phyloP scores from a whole-genome alignment of 805 yeast species.

The Metschnikowia reukaufii region DNA sequence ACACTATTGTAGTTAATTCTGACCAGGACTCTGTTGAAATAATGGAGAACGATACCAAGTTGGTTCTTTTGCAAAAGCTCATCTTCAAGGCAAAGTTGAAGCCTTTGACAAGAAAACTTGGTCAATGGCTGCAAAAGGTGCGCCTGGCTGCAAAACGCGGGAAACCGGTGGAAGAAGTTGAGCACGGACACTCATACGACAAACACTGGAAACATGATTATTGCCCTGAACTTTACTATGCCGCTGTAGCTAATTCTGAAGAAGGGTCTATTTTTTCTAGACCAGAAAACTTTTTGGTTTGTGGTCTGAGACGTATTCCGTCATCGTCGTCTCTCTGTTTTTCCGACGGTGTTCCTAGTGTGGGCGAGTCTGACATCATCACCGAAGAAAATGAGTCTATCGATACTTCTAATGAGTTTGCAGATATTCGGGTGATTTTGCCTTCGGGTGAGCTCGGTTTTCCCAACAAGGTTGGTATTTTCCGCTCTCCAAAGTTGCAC shows the following conservation, averaged over 20 bases:
- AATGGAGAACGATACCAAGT: neutral
- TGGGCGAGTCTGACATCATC: neutral
- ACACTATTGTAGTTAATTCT: too few species aligned
- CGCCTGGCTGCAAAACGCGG: neutral
- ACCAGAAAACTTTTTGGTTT: neutral
- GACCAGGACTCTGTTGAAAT: neutral
- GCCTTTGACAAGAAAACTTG: neutral
- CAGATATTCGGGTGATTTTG: neutral
- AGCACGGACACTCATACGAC: neutral
- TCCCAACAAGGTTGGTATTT: neutral
- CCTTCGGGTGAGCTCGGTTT: neutral
- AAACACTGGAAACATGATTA: neutral
- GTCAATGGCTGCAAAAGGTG: neutral
- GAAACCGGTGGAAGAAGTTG: neutral
- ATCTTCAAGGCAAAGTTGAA: neutral
- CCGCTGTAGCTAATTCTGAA: neutral
- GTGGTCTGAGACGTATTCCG: neutral
- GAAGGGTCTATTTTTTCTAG: neutral
- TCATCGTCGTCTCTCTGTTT: neutral
- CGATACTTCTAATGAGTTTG: neutral
- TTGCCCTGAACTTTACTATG: neutral
- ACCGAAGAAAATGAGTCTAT: neutral
- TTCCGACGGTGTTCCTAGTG: neutral
- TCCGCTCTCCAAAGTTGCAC: neutral
- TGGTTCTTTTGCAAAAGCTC: neutral